Evolutionary conservation across 78 protist species (phyloP).

Genomic region (Diacronema lutheri): DNA sequence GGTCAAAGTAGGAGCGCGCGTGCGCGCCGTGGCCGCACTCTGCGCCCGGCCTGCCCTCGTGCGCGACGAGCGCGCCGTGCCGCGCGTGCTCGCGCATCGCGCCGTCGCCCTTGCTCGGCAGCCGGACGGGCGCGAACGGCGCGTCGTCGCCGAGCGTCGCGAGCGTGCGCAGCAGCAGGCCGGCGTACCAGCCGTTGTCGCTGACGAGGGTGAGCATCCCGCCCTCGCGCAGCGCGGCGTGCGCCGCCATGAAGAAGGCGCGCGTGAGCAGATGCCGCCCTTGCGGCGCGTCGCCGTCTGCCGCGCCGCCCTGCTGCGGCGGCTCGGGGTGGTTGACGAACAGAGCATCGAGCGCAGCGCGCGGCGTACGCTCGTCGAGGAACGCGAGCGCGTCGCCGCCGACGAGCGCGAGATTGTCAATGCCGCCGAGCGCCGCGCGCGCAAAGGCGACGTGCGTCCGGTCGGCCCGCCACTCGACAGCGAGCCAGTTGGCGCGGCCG

Average conservation of each 20-base stretch:
- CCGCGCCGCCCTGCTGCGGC: background rate
- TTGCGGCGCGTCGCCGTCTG: background rate
- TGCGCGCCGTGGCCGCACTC: background rate
- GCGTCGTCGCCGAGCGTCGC: background rate
- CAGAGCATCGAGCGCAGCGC: background rate
- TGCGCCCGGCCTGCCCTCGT: background rate
- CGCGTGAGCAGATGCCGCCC: background rate
- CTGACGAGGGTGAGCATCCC: constrained; percentile 5
- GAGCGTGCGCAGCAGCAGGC: background rate
- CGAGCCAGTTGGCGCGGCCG: background rate
- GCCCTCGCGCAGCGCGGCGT: background rate
- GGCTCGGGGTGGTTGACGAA: constrained; percentile 30
- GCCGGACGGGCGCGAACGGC: background rate
- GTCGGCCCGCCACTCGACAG: background rate
- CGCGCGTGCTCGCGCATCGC: background rate
- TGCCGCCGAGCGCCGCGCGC: background rate
- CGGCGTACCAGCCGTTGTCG: background rate
- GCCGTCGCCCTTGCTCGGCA: background rate
- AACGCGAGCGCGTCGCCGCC: background rate
- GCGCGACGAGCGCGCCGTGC: too few species aligned
- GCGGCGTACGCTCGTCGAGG: background rate
- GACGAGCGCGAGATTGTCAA: background rate
- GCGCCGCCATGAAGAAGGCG: background rate
- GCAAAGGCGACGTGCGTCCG: background rate
- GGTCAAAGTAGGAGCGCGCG: background rate